Conservation (phyloP, 2,329 filamentous ascomycete species). For the Fusarium sp. region DNA sequence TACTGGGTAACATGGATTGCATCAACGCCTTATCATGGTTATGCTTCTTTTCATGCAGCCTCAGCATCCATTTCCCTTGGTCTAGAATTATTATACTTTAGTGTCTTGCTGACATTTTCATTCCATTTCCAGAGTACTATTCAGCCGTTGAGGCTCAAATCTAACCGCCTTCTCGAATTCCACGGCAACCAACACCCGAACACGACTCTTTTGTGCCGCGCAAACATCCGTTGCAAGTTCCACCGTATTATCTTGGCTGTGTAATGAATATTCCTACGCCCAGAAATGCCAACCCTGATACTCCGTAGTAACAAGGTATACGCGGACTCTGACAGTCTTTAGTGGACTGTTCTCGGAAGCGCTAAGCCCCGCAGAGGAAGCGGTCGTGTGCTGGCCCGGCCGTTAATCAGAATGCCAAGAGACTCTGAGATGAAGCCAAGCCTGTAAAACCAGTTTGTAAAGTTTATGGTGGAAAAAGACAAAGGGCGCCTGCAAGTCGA, state of each 20-base stretch:
- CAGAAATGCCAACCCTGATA: slow-evolving; percentile 22
- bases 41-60: neutral
- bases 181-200: slow-evolving; percentile 28
- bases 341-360: slow-evolving; percentile 15
- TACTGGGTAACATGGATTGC: neutral
- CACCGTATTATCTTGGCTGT: slow-evolving; percentile 24
- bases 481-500: neutral
- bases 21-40: neutral
- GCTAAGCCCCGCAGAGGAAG: slow-evolving; percentile 26
- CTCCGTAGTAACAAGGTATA: neutral
- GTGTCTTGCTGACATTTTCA: neutral
- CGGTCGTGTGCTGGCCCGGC: slow-evolving; percentile 30
- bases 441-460: slow-evolving; percentile 22
- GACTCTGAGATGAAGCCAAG: slow-evolving; percentile 36
- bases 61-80: neutral
- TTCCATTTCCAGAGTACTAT: neutral
- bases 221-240: neutral
- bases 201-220: slow-evolving; percentile 1
- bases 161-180: slow-evolving; percentile 22
- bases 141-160: slow-evolving; percentile 3
- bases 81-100: slow-evolving; percentile 4
- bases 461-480: neutral
- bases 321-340: neutral
- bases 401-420: slow-evolving; percentile 20
- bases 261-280: slow-evolving; percentile 14